phyloP scores from a whole-genome alignment of 1,284 basidiomycete species.

The Cryptococcus jaspeensis region DNA sequence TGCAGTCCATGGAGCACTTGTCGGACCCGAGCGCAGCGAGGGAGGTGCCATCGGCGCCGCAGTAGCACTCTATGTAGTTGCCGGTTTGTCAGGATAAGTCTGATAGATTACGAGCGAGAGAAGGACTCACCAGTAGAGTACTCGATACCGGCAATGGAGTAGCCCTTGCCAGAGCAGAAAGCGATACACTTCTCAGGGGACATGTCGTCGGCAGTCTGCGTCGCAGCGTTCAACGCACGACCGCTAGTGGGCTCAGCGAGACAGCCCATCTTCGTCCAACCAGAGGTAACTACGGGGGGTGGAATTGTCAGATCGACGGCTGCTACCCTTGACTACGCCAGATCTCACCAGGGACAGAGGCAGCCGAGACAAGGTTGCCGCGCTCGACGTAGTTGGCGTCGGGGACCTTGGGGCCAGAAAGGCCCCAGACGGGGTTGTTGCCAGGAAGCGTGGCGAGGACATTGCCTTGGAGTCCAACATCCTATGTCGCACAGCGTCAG shows the following conservation, averaged over 20 bases:
- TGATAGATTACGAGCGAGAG: background rate
- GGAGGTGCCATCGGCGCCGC: slow-evolving; percentile 8
- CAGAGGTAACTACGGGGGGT: slow-evolving; percentile 2
- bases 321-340: background rate
- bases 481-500: slow-evolving; percentile 1
- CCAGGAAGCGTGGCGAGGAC: slow-evolving; percentile 19
- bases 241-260: background rate
- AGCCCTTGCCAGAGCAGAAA: slow-evolving; percentile 32
- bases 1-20: slow-evolving; percentile 7
- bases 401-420: slow-evolving; percentile 7
- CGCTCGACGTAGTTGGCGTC: slow-evolving; percentile 17
- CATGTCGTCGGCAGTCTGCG: no score
- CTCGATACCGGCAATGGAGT: slow-evolving; percentile 28
- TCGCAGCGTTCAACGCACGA: background rate
- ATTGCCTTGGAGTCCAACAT: slow-evolving; percentile 12
- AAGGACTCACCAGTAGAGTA: slow-evolving; percentile 24
- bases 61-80: slow-evolving; percentile 6
- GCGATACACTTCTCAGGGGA: slow-evolving; percentile 2
- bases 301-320: no score
- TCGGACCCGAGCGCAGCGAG: slow-evolving; percentile 6
- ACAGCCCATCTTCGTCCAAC: slow-evolving; percentile 8
- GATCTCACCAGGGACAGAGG: slow-evolving; percentile 1
- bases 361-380: slow-evolving; percentile 1
- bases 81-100: no score
- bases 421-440: slow-evolving; percentile 22